Base-by-base conservation (phyloP, 805 yeast species). In the Candida stauntonica region DNA sequence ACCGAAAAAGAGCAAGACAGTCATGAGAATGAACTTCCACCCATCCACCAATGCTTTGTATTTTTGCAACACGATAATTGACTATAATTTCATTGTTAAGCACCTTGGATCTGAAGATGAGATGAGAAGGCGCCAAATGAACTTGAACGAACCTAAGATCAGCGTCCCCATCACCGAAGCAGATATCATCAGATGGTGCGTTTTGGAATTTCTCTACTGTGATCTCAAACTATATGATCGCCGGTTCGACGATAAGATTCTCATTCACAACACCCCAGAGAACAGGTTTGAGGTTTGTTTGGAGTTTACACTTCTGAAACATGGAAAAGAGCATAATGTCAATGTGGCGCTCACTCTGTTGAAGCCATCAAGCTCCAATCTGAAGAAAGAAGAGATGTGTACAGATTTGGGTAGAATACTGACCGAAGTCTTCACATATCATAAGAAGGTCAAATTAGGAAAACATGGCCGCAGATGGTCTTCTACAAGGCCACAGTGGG, bases 401-500 rank as follows among this genome's bases (percentile, higher is more conserved):
- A 20, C 29, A 5, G 41, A 35, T 5, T 13, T 51, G 16, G 43
- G 42, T 5, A 23, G 44, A n/a, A 42, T 47, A 7, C 24, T 51
- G 12, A 27, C 36, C 3, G 45, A 48, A 26, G 42, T 40, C 13
- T 45, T 45, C 33, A 21, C 39, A n/a, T 23, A 33, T 14, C 39
- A 42, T 14, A 13, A 33, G 26, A 32, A 29, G 31, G 17, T 21
- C 4, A 17, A 32, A 4, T 23, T 31, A 7, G 36, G 29, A 5
- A 34, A 29, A 29, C 30, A 30, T 30, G 39, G 40, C 18, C 41
- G 38, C 31, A 45, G 31, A 32, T 43, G 45, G 34, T 16, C 39
- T 13, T 36, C 45, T 13, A 23, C 41, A 9, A 38, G 46, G 30
- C 54, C 56, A 11, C 40, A 38, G n/a, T 51, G 56, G 56, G 47